Conservation (phyloP, 495 filamentous ascomycete species). For the Hypoxylon lienhwacheense region DNA sequence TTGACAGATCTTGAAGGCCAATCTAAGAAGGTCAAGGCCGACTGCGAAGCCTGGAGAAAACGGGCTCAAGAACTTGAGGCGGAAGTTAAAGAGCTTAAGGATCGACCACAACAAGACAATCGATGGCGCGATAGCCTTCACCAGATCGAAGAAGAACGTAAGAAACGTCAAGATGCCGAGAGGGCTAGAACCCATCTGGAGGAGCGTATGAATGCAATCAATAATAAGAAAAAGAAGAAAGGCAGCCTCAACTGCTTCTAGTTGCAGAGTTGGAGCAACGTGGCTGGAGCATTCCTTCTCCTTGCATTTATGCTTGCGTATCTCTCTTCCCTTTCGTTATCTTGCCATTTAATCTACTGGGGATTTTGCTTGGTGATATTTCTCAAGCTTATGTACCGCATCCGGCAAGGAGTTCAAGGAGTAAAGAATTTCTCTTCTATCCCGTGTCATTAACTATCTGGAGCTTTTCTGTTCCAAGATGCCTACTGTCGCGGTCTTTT, state of each 20-base stretch:
- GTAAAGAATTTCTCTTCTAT: conserved; percentile 7
- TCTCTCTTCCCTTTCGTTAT: conserved; percentile 2
- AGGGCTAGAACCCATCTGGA: conserved; percentile 84
- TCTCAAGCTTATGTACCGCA: conserved; percentile 9
- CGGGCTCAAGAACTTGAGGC: conserved; percentile 75
- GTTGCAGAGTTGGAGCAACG: conserved; percentile 22
- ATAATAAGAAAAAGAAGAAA: conserved; percentile 93
- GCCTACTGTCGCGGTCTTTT: conserved; percentile 16
- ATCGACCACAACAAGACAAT: conserved; percentile 53
- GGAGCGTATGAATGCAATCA: conserved; percentile 90
- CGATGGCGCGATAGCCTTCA: conserved; percentile 75
- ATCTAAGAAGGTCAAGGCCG: conserved; percentile 79
- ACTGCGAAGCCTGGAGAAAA: conserved; percentile 87
- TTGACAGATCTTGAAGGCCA: conserved; percentile 89
- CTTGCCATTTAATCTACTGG: conserved; percentile 2
- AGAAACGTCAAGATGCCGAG: conserved; percentile 84
- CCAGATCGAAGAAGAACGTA: conserved; percentile 90
- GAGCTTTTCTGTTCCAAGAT: conserved; percentile 12
- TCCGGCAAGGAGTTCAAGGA: conserved; percentile 31
- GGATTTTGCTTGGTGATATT: conserved; percentile 6
- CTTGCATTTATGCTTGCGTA: conserved; percentile 2
- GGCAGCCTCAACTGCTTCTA: conserved; percentile 97
- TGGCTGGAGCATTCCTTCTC: conserved; percentile 7
- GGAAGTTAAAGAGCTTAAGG: conserved; percentile 70
- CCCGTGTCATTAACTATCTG: conserved; percentile 1